Evolutionary conservation across 441 rosid species (phyloP).

Genomic region (Syzygium malaccense): DNA sequence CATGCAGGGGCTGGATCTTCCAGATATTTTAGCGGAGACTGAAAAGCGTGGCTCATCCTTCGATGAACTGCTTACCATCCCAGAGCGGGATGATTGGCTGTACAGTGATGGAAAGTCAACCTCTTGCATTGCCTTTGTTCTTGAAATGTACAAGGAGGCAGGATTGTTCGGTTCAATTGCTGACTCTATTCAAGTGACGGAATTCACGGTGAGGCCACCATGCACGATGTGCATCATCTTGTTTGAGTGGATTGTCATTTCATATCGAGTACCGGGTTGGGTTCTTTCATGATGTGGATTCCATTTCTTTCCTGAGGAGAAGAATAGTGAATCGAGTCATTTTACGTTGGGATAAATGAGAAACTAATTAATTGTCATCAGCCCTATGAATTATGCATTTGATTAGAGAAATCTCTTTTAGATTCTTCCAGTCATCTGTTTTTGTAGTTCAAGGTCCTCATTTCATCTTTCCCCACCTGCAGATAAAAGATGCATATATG

Average conservation of each 20-base stretch:
- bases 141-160: conserved; percentile 92
- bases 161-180: conserved; percentile 72
- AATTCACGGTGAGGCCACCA: conserved; percentile 71
- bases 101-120: conserved; percentile 92
- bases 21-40: conserved; percentile 70
- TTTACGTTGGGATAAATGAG: background rate
- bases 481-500: conserved; percentile 91
- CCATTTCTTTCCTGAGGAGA: background rate
- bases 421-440: background rate
- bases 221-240: background rate
- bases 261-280: background rate
- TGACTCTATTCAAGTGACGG: conserved; percentile 77
- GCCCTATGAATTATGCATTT: background rate
- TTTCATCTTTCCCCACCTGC: conserved; percentile 16
- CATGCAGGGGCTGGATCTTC: conserved; percentile 67
- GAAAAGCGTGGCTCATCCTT: conserved; percentile 88
- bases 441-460: background rate
- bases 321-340: background rate
- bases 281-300: background rate
- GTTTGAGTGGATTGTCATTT: background rate
- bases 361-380: background rate
- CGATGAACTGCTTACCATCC: conserved; percentile 70
- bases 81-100: conserved; percentile 91
- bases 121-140: conserved; percentile 84
- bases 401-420: background rate